Evolutionary conservation across 2,329 filamentous ascomycete genomes (phyloP).

Genomic region (Ploettnerulaceae sp.): DNA sequence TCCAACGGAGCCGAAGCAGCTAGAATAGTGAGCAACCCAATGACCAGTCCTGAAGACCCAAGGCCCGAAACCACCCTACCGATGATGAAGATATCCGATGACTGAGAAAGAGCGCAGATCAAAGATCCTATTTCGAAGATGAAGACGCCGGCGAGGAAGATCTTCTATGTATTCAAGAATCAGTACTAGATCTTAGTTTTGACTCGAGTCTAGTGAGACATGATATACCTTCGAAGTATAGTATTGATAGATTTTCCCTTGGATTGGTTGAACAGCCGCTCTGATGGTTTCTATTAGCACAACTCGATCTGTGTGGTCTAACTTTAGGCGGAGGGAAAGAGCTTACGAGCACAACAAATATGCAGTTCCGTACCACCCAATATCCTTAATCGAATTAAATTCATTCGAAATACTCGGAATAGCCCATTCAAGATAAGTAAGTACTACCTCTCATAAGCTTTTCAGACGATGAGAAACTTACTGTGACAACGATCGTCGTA

Average conservation of each 20-base stretch:
- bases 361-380: conserved; percentile 36
- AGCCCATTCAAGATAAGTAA: conserved; percentile 19
- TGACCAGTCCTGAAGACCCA: conserved; percentile 47
- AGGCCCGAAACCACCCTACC: conserved; percentile 29
- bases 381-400: conserved; percentile 35
- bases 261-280: conserved; percentile 16
- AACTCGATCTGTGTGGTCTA: not conserved
- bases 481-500: conserved; percentile 40
- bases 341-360: conserved; percentile 32
- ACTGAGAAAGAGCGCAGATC: not conserved
- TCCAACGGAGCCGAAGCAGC: conserved; percentile 31
- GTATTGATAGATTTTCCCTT: conserved; percentile 16
- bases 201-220: not conserved
- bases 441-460: conserved; percentile 31
- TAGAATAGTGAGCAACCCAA: conserved; percentile 48
- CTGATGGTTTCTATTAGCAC: not conserved
- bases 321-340: not conserved
- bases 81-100: conserved; percentile 1
- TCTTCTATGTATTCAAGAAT: not conserved
- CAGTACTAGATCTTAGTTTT: not conserved
- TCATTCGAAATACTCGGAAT: conserved; percentile 37
- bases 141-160: conserved; percentile 2
- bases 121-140: conserved; percentile 3
- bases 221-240: conserved; percentile 15
- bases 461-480: conserved; percentile 20